Evolutionary conservation across 202 grass and related monocot genomes (phyloP), one percentile per base, ranked within the genome.

Genomic region (Panicum hallii): DNA sequence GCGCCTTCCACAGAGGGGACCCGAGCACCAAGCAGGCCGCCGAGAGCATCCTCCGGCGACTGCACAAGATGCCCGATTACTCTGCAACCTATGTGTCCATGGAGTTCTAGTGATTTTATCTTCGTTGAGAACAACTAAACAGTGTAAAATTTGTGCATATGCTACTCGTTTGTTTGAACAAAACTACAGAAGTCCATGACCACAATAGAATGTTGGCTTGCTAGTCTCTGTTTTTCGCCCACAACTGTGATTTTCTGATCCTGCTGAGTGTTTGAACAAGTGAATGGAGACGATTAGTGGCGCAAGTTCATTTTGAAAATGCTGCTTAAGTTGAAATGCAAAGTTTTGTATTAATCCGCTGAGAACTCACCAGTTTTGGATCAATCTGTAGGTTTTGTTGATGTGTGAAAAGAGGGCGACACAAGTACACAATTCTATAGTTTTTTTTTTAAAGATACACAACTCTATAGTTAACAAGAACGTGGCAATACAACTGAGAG

Each of bases 1-100:
- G 80, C 23, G 91, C 96, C 47, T 99, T 94, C 87, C 96, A 96
- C 82, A 89, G 82, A 54, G 96, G 93, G 12, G 86, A 91, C 47
- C 79, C 54, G 9, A 82, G 71, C 72, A 84, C 86, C 55, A 96
- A 92, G 82, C 86, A 92, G 83, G 82, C 85, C 30, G 91, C 96
- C 4, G 86, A 99, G 87, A 92, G 77, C 84, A 82, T 99, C 75
- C 93, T 99, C 22, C 78, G 86, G 75, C 75, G 72, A 66, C 83
- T 96, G 75, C 80, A 92, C 61, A 91, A 85, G 80, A 91, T 91
- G 42, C 86, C 91, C 0, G 76, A 96, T 62, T 92, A 82, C 82
- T 92, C 91, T 48, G 87, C 68, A 13, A 89, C 84, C 16, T 86
- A 89, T 6, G 70, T 81, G 19, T 94, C 91, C 40, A 75, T 88